Evolutionary conservation across 495 filamentous ascomycete species (phyloP), one percentile per base, ranked within the genome.

Genomic region (Darksidea phi): DNA sequence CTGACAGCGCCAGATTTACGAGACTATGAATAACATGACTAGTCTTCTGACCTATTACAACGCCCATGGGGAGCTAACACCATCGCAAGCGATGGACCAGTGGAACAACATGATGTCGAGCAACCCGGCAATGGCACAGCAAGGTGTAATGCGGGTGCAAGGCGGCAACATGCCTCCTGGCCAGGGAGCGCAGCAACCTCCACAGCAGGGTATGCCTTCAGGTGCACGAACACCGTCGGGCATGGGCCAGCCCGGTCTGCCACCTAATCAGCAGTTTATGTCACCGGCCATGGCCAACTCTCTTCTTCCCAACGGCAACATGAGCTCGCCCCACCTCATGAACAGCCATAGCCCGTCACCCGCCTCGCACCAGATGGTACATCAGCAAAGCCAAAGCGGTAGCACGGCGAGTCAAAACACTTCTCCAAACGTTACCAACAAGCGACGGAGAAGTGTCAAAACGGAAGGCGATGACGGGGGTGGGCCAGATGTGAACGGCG

Each of bases 381-480:
- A 83, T 18, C 86, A 88, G 62, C 87, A 85, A 57, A 89, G 85
- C 65, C 86, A 89, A 78, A 79, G 78, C 59, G 87, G 81, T n/a
- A 87, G 48, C 18, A 50, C 81, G 0, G 84, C 84, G 2, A 92
- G 88, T 65, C 87, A 88, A 6, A 95, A 89, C 70, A 93, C 91
- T 2, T 95, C 90, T 53, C 91, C 91, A 10, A 88, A 86, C 54
- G 84, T 86, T 32, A 85, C 80, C 47, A 88, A 86, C 70, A 92
- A 94, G 75, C 84, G 90, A 58, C 80, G 91, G 56, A 77, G 86
- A 10, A 91, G 89, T 59, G 87, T 93, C 49, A 94, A 95, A 76
- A 76, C 79, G 36, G 90, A 93, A 57, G 82, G 78, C 17, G 89
- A 92, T 17, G 83, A 83, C 20, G 76, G 70, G 1, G 66, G 59